Evolutionary conservation across 2,329 filamentous ascomycete genomes (phyloP), one percentile per base, ranked within the genome.

Genomic region (Colletotrichum sp.): DNA sequence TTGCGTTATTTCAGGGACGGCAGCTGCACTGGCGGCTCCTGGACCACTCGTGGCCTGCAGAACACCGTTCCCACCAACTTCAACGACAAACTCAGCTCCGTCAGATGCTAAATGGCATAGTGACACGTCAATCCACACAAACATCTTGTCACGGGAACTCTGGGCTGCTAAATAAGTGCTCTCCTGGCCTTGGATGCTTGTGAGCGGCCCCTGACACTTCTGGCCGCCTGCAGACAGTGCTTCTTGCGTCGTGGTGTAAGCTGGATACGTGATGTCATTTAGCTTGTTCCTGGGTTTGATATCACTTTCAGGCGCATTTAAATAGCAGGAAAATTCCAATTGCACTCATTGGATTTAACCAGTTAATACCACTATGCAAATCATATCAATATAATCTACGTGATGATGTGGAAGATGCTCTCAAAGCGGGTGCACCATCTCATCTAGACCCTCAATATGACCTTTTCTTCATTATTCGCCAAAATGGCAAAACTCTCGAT

Each of bases 71-170:
- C 65, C 13, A 32, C 24, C 44, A 68, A 68, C 24, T 68, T 30
- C 10, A 68, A 68, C 65, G 65, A 68, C 44, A 68, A 68, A 1
- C 28, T 68, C 65, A 68, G 24, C 44, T 68, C 65, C 21, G 65
- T 68, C 18, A 21, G 26, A 4, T 68, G 65, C 28, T 68, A 55
- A 16, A 68, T 59, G 15, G 24, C 24, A 0, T 26, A 59, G 21
- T 16, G 16, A 16, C n/a, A 21, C 9, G 10, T 52, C 44, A 8
- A 21, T 10, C 10, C 6, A 6, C n/a, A 49, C 44, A 13, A 12
- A 21, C 4, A 12, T 6, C 9, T 49, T 49, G 6, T 49, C 18
- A 12, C 6, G n/a, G 18, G 10, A 49, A 21, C 18, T 21, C n/a
- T 49, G 44, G 9, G 44, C 44, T 49, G n/a, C 44, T 49, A 12